Evolutionary conservation across 1,284 basidiomycete genomes (phyloP).

Genomic region (Trichosporon coremiiforme): DNA sequence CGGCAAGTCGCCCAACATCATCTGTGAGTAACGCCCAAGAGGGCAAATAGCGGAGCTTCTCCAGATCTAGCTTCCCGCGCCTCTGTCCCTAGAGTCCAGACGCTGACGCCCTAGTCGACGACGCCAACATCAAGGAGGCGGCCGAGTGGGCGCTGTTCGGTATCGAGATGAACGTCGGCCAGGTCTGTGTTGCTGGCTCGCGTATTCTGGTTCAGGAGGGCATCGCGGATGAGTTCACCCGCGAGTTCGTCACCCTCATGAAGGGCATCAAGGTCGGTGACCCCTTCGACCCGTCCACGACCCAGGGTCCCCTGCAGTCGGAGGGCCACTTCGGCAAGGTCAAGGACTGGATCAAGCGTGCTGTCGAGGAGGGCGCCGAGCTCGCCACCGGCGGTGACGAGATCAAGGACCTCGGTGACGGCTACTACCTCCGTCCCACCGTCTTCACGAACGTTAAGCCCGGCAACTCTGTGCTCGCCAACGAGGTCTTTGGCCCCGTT

Average conservation of each 20-base stretch:
- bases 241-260: slow-evolving; percentile 66
- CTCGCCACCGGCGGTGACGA: slow-evolving; percentile 69
- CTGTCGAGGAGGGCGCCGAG: slow-evolving; percentile 83
- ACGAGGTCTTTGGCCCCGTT: slow-evolving; percentile 60
- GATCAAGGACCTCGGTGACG: slow-evolving; percentile 46
- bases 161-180: slow-evolving; percentile 28
- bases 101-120: slow-evolving; percentile 28
- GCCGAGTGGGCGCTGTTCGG: slow-evolving; percentile 37
- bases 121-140: slow-evolving; percentile 33
- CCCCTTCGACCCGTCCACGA: slow-evolving; percentile 71
- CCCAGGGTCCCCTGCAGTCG: slow-evolving; percentile 80
- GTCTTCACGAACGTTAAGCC: slow-evolving; percentile 50
- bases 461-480: slow-evolving; percentile 47
- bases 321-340: slow-evolving; percentile 85
- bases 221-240: slow-evolving; percentile 76
- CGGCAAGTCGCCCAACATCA: slow-evolving; percentile 49
- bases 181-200: slow-evolving; percentile 36
- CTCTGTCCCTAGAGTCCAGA: not conserved
- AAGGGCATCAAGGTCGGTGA: slow-evolving; percentile 67
- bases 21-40: slow-evolving; percentile 25
- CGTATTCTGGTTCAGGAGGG: slow-evolving; percentile 77
- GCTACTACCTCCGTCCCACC: slow-evolving; percentile 48
- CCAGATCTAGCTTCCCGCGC: not conserved
- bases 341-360: slow-evolving; percentile 83
- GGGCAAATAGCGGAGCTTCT: not conserved